Base-by-base conservation (phyloP, 2,329 filamentous ascomycete genomes). In the Colletotrichum sp. region DNA sequence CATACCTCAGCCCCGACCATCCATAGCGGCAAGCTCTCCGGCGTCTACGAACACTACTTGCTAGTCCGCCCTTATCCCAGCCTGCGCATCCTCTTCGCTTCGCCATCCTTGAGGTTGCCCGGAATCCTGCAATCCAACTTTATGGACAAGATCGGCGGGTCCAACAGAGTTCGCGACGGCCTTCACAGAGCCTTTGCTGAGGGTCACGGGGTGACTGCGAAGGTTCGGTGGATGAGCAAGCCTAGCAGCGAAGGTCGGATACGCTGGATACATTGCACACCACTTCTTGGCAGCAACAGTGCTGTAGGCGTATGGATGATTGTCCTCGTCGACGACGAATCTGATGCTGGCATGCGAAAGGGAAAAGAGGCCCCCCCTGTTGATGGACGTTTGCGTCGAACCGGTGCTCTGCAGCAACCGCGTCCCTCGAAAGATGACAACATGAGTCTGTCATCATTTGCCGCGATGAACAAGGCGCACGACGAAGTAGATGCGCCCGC, bases 271-370 rank as follows among this genome's bases (percentile, higher is more conserved):
- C 93, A 95, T 80, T 94, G 93, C 79, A 95, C 93, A 27, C 93
- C 94, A 4, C 83, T 95, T 5, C 82, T 94, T 5, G 93, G 93
- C 4, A 87, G 87, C 55, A 92, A 92, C 75, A 91, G 92, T 3
- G 85, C 89, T 5, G 90, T 95, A 0, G 94, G 94, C 18, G 93
- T 95, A 0, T 95, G 93, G 93, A 94, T 95, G 92, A 87, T 95
- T 8, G 88, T 95, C 1, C 86, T 95, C 16, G 90, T 94, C 5
- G 92, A 95, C 75, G 91, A 92, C 67, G 91, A 93, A 59, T 78
- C 80, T 11, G 72, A 80, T 11, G 27, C 65, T 15, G 71, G 67
- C 11, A 29, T 36, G 8, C 69, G 75, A 12, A 65, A 68, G 24
- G 27, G 69, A 8, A 74, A 75, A 9, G 77, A 76, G n/a, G 80